Evolutionary conservation across 768 basidiomycete genomes (phyloP), one percentile per base, ranked within the genome.

Genomic region (Pisolithus orientalis): DNA sequence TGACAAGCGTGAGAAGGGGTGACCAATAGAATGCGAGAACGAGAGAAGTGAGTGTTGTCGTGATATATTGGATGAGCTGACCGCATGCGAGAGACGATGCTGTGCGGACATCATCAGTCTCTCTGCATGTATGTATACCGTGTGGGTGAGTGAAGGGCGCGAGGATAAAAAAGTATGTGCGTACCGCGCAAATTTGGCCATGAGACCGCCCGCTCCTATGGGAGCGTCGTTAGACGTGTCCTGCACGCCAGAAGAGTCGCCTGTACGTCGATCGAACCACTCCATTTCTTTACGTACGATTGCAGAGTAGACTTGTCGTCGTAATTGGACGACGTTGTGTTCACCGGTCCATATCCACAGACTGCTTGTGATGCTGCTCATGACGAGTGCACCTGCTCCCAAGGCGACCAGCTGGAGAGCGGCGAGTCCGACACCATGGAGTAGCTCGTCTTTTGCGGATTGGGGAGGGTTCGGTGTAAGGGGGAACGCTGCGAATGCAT

Each of bases 331-430:
- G 6, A 84, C 82, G 56, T 91, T 90, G 52, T 80, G 73, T 66
- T 97, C 95, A 4, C 91, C 93, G 5, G 85, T 81, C 73, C 84
- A 82, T 44, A 93, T 89, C 95, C 95, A 98, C 9, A 95, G 67
- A 27, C 75, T 76, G 45, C 84, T 83, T 2, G 87, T 90, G 53
- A 87, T 58, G 57, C 87, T 88, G 62, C 87, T 88, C 51, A 93
- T 72, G 2, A 79, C 65, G 28, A 96, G 72, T 1, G 85, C 80
- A 13, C 80, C 85, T 4, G 80, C 62, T 2, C 82, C 85, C 1
- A 94, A 70, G 9, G 70, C 83, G 7, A 89, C 63, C 9, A 92
- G 80, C 63, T 88, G 72, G 21, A 91, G 52, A 0, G 88, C 82
- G 10, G 80, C 77, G 4, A 80, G 52, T 13, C 84, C 82, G 49